Base-by-base conservation (phyloP, 202 grass and related monocot species). In the Bolboschoenoplectus hybrid region DNA sequence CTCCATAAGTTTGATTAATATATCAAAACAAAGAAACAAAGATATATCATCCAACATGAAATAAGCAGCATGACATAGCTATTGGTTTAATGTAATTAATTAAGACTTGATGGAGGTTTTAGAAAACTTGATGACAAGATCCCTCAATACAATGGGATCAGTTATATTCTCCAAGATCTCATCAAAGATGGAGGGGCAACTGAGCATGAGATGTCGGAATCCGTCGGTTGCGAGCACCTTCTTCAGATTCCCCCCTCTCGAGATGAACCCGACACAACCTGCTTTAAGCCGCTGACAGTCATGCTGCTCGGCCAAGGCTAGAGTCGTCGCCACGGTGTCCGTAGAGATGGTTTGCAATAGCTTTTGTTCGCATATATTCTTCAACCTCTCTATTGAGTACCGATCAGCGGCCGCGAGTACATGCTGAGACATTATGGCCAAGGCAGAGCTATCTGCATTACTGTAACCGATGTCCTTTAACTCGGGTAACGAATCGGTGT, bases 251-350 rank as follows among this genome's bases (percentile, higher is more conserved):
- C 5, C 61, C 43, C 60, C 60, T 65, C 19, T 51, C 5, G 58
- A 45, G 44, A 82, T 17, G 16, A 82, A 82, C 63, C 46, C 57
- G 19, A 82, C 45, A 45, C 61, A 82, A 34, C 41, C 36, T 8
- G 40, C 10, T 9, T 67, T 82, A 7, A 82, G 58, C 8, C 1
- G 58, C 5, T 17, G 1, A 4, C 71, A 86, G 19, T 78, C 44
- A 19, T 86, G 84, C 60, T 86, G 84, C 67, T 78, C 71, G 45
- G 84, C 84, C 14, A 86, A 51, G 32, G 84, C 84, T 64, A 86
- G 53, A 11, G 84, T 86, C 3, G 84, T 65, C 3, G 84, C 70
- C 7, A 86, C 84, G 0, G 84, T 86, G 26, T 86, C 84, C 10
- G 36, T 50, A 63, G 69, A 63, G 26, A 86, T 16, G 7, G 38